A percentile compares a stretch with the other conserved stretches of the same genome.
Evolutionary conservation across 2,329 filamentous ascomycete species (phyloP).

Genomic region (Arthrocladium fulminans): DNA sequence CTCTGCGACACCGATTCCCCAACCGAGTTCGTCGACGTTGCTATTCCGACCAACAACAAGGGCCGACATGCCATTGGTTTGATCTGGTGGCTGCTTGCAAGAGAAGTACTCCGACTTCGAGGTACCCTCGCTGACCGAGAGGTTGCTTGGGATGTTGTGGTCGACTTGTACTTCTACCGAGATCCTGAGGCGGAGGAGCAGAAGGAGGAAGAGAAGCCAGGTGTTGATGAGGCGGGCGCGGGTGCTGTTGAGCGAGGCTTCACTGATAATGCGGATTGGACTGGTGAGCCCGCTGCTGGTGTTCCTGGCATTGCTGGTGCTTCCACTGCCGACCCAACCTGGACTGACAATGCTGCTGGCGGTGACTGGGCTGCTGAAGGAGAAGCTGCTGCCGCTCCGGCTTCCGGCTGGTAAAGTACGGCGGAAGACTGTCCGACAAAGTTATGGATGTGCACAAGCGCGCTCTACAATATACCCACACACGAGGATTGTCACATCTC

Average conservation of each 20-base stretch:
- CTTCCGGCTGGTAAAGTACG: conserved; percentile 27
- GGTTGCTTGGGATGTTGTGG: conserved; percentile 97
- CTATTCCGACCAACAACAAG: conserved; percentile 99
- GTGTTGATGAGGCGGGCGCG: conserved; percentile 73
- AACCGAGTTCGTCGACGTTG: conserved; percentile 98
- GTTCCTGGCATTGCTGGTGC: conserved; percentile 58
- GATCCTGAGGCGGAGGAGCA: conserved; percentile 99
- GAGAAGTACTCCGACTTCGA: conserved; percentile 97
- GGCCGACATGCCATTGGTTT: conserved; percentile 97
- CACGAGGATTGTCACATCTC: background rate
- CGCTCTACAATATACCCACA: conserved; percentile 11
- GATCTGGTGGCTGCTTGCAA: conserved; percentile 98
- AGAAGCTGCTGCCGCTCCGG: conserved; percentile 32
- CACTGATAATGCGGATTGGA: conserved; percentile 77
- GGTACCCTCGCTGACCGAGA: conserved; percentile 94
- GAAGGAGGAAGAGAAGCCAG: conserved; percentile 92
- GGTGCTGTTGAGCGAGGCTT: conserved; percentile 72
- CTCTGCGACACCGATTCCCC: conserved; percentile 99
- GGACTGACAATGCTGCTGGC: conserved; percentile 47
- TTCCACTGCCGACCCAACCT: conserved; percentile 49
- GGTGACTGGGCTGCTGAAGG: conserved; percentile 38
- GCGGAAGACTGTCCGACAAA: conserved; percentile 12
- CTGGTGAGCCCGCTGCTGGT: conserved; percentile 52
- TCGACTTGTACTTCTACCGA: conserved; percentile 99
- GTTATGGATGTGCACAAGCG: conserved; percentile 29